Evolutionary conservation across 352 stramenopile species (phyloP), one percentile per base, ranked within the genome.

Genomic region (Phytopythium aichiense): DNA sequence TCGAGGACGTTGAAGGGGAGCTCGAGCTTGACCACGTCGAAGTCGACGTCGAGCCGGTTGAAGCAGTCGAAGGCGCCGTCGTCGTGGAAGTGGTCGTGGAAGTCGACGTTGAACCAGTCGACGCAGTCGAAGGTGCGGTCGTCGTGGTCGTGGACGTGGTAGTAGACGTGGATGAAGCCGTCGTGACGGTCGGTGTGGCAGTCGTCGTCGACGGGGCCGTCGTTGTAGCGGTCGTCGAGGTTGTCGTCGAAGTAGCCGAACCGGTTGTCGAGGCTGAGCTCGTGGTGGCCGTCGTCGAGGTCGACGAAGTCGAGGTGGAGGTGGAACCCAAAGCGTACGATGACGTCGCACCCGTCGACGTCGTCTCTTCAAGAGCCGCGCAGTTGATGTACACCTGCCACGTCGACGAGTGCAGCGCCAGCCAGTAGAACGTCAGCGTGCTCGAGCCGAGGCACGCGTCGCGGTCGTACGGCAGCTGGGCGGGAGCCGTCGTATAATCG

Each of bases 361-460:
- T 70, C 0, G 62, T 63, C 33, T 37, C 63, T 55, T 65, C 60
- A 4, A 60, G 38, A 18, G 63, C 58, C 2, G 71, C 64, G 48
- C 48, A 53, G 48, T 35, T 53, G 42, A 49, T 49, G n/a, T 49
- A 49, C 42, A 28, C 59, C 55, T 84, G 75, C 75, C 75, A 84
- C 4, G 70, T 67, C 20, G 66, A 65, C 30, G 69, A 67, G 60
- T 84, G 75, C 57, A 84, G 40, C 8, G 75, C 75, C 16, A 84
- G 30, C 75, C 75, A 84, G 37, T 75, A 73, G 56, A 72, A 74
- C 11, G 66, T 74, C 31, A 81, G 45, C 18, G 33, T 61, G 20
- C 65, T 77, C 11, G 70, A 60, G 35, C 68, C 70, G 7, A 56
- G 33, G 51, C 71, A 81, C 20, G 56, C 64, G 33, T 62, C 55